phyloP scores from a whole-genome alignment of 2,329 filamentous ascomycete species.

The Clonostachys rhizophaga region DNA sequence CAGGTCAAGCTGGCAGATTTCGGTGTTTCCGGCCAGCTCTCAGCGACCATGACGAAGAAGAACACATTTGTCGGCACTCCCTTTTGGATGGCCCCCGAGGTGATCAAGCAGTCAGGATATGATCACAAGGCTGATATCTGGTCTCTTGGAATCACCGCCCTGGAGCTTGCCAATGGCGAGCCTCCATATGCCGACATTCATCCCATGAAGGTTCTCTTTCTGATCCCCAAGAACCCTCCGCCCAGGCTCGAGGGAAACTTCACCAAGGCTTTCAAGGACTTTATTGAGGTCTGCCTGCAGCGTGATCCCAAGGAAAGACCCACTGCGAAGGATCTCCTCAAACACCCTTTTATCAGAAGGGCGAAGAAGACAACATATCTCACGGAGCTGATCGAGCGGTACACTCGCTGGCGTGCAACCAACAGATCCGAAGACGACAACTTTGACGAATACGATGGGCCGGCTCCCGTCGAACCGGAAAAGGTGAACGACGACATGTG shows the following conservation, averaged over 20 bases:
- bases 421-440: slow-evolving; percentile 57
- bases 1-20: slow-evolving; percentile 98
- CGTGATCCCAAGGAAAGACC: slow-evolving; percentile 88
- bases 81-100: slow-evolving; percentile 99
- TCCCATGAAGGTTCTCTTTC: slow-evolving; percentile 95
- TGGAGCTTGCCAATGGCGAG: slow-evolving; percentile 87
- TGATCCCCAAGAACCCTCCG: slow-evolving; percentile 92
- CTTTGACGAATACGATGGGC: slow-evolving; percentile 32
- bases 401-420: slow-evolving; percentile 80
- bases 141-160: slow-evolving; percentile 91
- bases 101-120: slow-evolving; percentile 97
- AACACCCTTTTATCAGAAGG: slow-evolving; percentile 83
- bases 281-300: slow-evolving; percentile 77
- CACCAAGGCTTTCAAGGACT: slow-evolving; percentile 79
- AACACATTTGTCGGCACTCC: slow-evolving; percentile 98
- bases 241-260: slow-evolving; percentile 79
- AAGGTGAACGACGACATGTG: slow-evolving; percentile 82
- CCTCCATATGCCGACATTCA: slow-evolving; percentile 95
- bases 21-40: slow-evolving; percentile 91
- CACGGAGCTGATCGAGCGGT: slow-evolving; percentile 89
- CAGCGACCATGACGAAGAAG: slow-evolving; percentile 98
- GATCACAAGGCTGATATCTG: slow-evolving; percentile 98
- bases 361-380: slow-evolving; percentile 96
- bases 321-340: slow-evolving; percentile 78
- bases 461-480: slow-evolving; percentile 30